These are phyloP conservation scores for Umbelopsis vinacea DNA, from an alignment of 192 early-diverging fungal genomes.

Conservation along the genomic window DNA sequence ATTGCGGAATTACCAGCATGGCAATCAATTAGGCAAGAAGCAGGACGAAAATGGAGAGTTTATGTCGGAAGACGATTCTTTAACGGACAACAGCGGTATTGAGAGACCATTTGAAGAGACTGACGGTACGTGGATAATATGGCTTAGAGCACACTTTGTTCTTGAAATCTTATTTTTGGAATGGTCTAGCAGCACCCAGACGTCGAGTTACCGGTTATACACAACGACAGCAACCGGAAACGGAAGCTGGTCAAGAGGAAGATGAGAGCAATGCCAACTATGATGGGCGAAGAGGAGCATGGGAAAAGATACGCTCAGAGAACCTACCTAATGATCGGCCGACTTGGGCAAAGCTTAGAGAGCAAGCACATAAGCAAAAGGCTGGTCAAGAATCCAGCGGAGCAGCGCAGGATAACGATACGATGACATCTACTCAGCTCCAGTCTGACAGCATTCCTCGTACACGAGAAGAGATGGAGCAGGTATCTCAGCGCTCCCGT, in stretches of 20 bases:
- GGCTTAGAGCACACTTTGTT: neutral
- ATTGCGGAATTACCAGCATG: neutral
- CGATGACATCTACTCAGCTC: conserved; percentile 16
- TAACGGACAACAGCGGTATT: conserved; percentile 1
- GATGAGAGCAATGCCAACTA: neutral
- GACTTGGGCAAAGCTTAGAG: conserved; percentile 33
- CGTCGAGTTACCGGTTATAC: conserved; percentile 6
- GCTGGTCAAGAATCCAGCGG: neutral
- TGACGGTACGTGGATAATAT: neutral
- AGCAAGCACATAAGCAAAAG: conserved; percentile 28
- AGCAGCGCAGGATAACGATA: conserved; percentile 2
- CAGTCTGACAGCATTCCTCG: conserved; percentile 33
- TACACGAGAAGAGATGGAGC: conserved; percentile 39
- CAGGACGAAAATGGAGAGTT: conserved; percentile 19
- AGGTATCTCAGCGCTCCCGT: neutral
- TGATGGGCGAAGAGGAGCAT: conserved; percentile 18
- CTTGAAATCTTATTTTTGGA: neutral
- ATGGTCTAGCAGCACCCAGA: neutral
- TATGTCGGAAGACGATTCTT: conserved; percentile 3
- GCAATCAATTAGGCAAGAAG: neutral
- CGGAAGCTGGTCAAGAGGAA: neutral
- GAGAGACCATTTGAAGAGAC: conserved; percentile 11
- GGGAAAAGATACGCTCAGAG: conserved; percentile 37
- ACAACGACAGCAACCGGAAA: neutral
- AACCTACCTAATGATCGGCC: conserved; percentile 30